Percentiles rank a stretch among this genome's conserved stretches.
Conservation (phyloP, 345 rosid species). For the Physaria fendleri region DNA sequence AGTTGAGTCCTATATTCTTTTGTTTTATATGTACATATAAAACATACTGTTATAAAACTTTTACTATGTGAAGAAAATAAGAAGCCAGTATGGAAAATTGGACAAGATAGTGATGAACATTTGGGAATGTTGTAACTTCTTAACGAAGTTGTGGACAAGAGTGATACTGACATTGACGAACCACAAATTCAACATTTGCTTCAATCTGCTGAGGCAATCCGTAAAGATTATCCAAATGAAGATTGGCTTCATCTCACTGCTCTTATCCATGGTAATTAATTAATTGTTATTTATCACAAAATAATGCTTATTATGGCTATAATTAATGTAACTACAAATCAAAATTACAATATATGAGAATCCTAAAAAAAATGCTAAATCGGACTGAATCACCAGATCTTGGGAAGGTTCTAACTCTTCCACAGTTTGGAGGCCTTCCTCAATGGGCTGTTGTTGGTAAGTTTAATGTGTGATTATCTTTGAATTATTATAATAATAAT, state of each 20-base stretch:
- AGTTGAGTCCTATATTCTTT: not conserved
- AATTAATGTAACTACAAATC: not conserved
- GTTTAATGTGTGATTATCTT: not conserved
- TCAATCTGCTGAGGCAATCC: conserved; percentile 63
- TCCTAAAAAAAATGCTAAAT: not conserved
- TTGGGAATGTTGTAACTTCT: conserved; percentile 65
- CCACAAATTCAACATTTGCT: conserved; percentile 66
- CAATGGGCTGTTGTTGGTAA: conserved; percentile 70
- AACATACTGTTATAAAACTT: not conserved
- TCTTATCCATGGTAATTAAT: conserved; percentile 52
- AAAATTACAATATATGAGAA: not conserved
- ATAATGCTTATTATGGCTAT: not conserved
- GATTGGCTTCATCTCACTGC: conserved; percentile 76
- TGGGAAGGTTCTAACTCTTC: conserved; percentile 58
- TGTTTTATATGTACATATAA: not conserved
- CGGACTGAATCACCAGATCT: conserved; percentile 40
- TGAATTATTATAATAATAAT: not conserved
- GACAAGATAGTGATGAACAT: conserved; percentile 50
- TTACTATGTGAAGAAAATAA: conserved; percentile 44
- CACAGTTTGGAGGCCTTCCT: conserved; percentile 48
- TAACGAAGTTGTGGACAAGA: conserved; percentile 55
- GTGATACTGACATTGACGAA: conserved; percentile 64
- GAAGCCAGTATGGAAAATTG: conserved; percentile 40
- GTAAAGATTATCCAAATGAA: conserved; percentile 54
- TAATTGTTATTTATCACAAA: not conserved